phyloP scores from a whole-genome alignment of 2,329 filamentous ascomycete genomes.

The Diaporthe australafricana region DNA sequence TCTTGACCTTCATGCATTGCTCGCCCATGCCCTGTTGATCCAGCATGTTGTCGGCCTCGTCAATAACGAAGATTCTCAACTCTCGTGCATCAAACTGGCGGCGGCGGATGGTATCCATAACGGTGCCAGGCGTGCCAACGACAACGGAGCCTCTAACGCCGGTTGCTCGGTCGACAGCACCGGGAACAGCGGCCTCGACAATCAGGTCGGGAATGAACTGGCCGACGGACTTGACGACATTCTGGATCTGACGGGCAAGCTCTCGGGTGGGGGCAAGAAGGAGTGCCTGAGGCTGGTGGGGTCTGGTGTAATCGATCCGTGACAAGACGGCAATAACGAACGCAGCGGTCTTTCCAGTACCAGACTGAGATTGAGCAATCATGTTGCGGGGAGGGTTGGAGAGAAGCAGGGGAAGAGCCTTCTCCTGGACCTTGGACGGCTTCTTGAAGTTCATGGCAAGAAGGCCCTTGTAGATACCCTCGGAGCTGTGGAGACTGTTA shows the following conservation, averaged over 20 bases:
- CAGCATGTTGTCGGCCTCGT: slow-evolving; percentile 99
- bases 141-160: slow-evolving; percentile 82
- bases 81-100: slow-evolving; percentile 77
- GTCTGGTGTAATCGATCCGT: slow-evolving; percentile 79
- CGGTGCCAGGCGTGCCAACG: slow-evolving; percentile 93
- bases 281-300: slow-evolving; percentile 83
- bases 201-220: slow-evolving; percentile 81
- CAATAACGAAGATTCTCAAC: slow-evolving; percentile 87
- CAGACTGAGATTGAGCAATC: slow-evolving; percentile 99
- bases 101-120: slow-evolving; percentile 86
- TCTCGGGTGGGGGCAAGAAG: slow-evolving; percentile 94
- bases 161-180: slow-evolving; percentile 75
- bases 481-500: slow-evolving; percentile 51
- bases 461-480: slow-evolving; percentile 80
- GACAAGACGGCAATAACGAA: slow-evolving; percentile 94
- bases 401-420: slow-evolving; percentile 89
- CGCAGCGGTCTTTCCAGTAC: slow-evolving; percentile 96
- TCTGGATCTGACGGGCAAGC: slow-evolving; percentile 92
- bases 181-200: slow-evolving; percentile 86
- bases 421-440: slow-evolving; percentile 98
- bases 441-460: slow-evolving; percentile 88
- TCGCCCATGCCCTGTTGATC: slow-evolving; percentile 95
- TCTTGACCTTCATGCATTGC: slow-evolving; percentile 91
- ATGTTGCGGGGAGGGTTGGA: slow-evolving; percentile 89
- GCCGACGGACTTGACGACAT: slow-evolving; percentile 86